Evolutionary conservation across 139 green algal genomes (phyloP), one percentile per base, ranked within the genome.

Genomic region (Picochlorum sp.): DNA sequence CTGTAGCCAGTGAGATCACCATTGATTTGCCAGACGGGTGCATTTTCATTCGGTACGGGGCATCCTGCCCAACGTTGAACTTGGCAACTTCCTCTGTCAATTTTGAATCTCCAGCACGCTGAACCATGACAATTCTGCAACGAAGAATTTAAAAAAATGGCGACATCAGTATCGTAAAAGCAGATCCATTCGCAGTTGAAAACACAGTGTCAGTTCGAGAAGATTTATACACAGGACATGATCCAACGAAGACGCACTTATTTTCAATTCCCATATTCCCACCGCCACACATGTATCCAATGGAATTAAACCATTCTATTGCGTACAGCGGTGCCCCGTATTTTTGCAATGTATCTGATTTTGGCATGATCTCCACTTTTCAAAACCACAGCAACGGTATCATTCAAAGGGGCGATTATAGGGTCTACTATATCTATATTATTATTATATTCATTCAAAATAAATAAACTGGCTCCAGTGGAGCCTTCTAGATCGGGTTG

Each of bases 231-330:
- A 18, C 14, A 50, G 20, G 28, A 15, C 10, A 37, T 30, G 28
- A 30, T 6, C 28, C 28, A 31, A 24, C 18, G 11, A 11, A 60
- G 37, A 9, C 63, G 28, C 20, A 84, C 77, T 77, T 84, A 74
- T 84, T 82, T 24, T 81, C 63, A 26, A 84, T 78, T 14, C 77
- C 77, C 30, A 73, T 70, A 34, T 72, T 79, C 28, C 77, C 77
- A 23, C 77, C 77, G 9, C 77, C 77, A 9, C 65, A 74, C 30
- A 84, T 64, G 24, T 75, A 77, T 3, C 58, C 66, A n/a, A 60
- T 66, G n/a, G 67, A 49, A 56, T 57, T 41, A 49, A 31, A 24
- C 60, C 60, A 66, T 49, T 20, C 11, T 13, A 66, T 16, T 13
- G 37, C 28, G 37, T 66, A 66, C 60, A 66, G 24, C 41, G 60